Conservation (phyloP, 306 rosid genomes). For the Vachellia collinsii region DNA sequence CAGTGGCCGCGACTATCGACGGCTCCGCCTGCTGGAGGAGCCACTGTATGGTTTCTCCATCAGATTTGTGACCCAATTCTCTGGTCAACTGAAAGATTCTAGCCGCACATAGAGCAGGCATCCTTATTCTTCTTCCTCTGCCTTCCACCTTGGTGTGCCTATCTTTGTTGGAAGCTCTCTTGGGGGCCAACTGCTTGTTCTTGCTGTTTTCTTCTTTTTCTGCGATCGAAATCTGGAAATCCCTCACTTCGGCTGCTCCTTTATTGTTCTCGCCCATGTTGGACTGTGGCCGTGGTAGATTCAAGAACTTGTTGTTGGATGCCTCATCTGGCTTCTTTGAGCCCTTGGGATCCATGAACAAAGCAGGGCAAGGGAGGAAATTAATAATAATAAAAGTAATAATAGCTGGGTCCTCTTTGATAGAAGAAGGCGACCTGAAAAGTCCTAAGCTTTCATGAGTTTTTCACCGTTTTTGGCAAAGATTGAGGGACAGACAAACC, state of each 20-base stretch:
- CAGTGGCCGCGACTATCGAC: constrained; percentile 85
- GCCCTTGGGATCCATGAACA: constrained; percentile 93
- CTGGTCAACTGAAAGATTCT: constrained; percentile 90
- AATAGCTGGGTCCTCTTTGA: constrained; percentile 59
- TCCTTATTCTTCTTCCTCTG: constrained; percentile 91
- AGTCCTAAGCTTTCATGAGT: constrained; percentile 78
- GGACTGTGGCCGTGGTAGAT: constrained; percentile 49
- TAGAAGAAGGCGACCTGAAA: constrained; percentile 78
- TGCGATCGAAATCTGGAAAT: constrained; percentile 71
- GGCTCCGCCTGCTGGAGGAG: constrained; percentile 91
- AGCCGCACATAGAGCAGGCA: constrained; percentile 96
- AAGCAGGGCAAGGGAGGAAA: constrained; percentile 20
- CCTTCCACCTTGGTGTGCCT: constrained; percentile 97
- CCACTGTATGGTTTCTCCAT: constrained; percentile 99
- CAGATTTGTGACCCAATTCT: constrained; percentile 97
- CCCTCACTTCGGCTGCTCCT: constrained; percentile 61
- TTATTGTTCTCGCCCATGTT: constrained; percentile 67
- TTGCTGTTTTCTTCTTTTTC: constrained; percentile 66
- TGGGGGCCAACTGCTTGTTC: constrained; percentile 80
- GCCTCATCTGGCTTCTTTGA: constrained; percentile 68
- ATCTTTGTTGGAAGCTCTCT: constrained; percentile 90
- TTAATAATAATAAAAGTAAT: not conserved
- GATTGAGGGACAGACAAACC: constrained; percentile 49
- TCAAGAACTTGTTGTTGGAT: constrained; percentile 61
- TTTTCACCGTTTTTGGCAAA: constrained; percentile 90